Evolutionary conservation across 1,139 yeast genomes (phyloP).

Genomic region (Zygoascus hellenicus): DNA sequence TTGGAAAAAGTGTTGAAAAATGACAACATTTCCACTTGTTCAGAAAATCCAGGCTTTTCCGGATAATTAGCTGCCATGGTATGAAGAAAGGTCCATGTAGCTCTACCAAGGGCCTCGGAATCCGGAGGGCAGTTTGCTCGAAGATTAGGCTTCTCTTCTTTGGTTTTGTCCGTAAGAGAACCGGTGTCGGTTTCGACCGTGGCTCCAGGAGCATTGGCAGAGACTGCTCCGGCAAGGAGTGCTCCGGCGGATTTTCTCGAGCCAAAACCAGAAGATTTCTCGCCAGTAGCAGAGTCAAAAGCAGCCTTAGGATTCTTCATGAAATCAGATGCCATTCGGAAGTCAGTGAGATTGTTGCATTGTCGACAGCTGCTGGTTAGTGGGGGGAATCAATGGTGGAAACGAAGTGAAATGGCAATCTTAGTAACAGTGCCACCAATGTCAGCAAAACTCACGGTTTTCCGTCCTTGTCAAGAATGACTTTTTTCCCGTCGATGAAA

Average conservation of each 20-base stretch:
- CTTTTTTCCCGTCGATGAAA: slow-evolving; percentile 51
- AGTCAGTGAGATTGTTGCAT: slow-evolving; percentile 73
- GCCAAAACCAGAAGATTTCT: background rate
- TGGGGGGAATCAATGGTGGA: background rate
- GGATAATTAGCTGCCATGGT: slow-evolving; percentile 91
- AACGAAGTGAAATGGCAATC: slow-evolving; percentile 2
- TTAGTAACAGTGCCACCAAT: slow-evolving; percentile 5
- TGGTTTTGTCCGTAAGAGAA: slow-evolving; percentile 15
- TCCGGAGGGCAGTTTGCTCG: slow-evolving; percentile 76
- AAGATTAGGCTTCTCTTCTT: slow-evolving; percentile 20
- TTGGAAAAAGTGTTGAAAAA: slow-evolving; percentile 69
- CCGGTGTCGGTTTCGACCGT: slow-evolving; percentile 17
- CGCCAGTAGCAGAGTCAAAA: too few species aligned
- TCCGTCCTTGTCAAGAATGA: slow-evolving; percentile 79
- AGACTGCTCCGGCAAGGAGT: background rate
- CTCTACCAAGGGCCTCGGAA: slow-evolving; percentile 69
- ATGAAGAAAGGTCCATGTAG: slow-evolving; percentile 92
- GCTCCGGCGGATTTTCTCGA: background rate
- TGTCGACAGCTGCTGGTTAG: slow-evolving; percentile 57
- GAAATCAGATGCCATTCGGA: slow-evolving; percentile 47
- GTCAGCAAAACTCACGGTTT: slow-evolving; percentile 69
- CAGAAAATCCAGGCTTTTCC: slow-evolving; percentile 49
- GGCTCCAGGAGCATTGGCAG: slow-evolving; percentile 20
- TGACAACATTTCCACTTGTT: slow-evolving; percentile 66
- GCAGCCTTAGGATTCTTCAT: slow-evolving; percentile 8